These are phyloP conservation scores for Begonia fuchsioides DNA, from an alignment of 306 rosid species.

Conservation along the genomic window DNA sequence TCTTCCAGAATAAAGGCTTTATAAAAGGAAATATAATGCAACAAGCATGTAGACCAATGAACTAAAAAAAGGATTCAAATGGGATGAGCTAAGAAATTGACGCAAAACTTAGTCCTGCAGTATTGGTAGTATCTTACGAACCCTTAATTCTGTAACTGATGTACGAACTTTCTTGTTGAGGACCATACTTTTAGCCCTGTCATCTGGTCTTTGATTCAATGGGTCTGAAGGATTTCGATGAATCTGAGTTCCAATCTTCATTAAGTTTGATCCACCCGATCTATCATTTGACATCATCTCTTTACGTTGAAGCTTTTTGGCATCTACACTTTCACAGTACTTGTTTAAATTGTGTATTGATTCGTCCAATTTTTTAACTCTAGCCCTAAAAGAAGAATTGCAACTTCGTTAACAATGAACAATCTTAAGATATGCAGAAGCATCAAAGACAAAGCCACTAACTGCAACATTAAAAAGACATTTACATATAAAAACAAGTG, in stretches of 20 bases:
- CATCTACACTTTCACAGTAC: slow-evolving; percentile 46
- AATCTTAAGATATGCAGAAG: slow-evolving; percentile 2
- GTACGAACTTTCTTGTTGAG: slow-evolving; percentile 57
- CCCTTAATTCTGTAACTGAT: slow-evolving; percentile 51
- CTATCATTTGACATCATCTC: slow-evolving; percentile 53
- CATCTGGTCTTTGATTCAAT: slow-evolving; percentile 43
- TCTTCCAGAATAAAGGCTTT: too few species aligned
- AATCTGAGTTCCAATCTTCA: slow-evolving; percentile 45
- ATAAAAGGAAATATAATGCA: too few species aligned
- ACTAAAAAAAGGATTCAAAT: too few species aligned
- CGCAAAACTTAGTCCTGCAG: neutral
- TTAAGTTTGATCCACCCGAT: slow-evolving; percentile 31
- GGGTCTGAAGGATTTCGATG: slow-evolving; percentile 34
- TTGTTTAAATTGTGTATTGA: slow-evolving; percentile 47
- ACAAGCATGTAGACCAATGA: too few species aligned
- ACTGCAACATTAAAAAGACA: too few species aligned
- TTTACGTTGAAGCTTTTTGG: slow-evolving; percentile 46
- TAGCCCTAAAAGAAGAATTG: slow-evolving; percentile 26
- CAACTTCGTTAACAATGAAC: slow-evolving; percentile 16
- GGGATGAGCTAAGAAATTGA: neutral
- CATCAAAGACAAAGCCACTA: neutral
- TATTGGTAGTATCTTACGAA: slow-evolving; percentile 20
- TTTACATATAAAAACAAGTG: too few species aligned
- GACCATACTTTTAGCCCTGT: slow-evolving; percentile 36
- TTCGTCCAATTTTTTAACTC: slow-evolving; percentile 53